Conservation (phyloP, 2,329 filamentous ascomycete genomes). For the Xylaria sp. region DNA sequence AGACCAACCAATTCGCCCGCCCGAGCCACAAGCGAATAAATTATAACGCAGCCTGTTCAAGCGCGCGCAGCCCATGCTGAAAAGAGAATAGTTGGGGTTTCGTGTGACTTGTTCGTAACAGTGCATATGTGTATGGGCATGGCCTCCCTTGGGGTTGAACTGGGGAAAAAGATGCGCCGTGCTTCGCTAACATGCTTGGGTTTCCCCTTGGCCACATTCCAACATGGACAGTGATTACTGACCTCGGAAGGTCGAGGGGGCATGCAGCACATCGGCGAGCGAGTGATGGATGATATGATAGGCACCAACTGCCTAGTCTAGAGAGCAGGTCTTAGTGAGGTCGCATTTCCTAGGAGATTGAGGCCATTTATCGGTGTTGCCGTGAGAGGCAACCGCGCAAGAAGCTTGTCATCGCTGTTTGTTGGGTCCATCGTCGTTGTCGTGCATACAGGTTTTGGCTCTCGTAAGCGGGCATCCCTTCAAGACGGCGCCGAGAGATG, state of each 20-base stretch:
- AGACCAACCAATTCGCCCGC: constrained; percentile 25
- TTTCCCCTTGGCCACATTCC: constrained; percentile 18
- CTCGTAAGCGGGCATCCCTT: constrained; percentile 4
- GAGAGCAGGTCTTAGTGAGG: constrained; percentile 15
- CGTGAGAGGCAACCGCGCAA: constrained; percentile 11
- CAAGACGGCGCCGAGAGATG: neutral
- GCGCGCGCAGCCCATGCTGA: constrained; percentile 24
- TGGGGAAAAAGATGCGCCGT: constrained; percentile 25
- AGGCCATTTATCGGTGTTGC: constrained; percentile 12
- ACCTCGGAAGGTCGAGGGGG: constrained; percentile 24
- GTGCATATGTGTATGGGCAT: constrained; percentile 24
- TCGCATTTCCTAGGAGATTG: constrained; percentile 15
- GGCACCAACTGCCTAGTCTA: constrained; percentile 6
- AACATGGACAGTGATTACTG: constrained; percentile 21
- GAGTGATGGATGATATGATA: constrained; percentile 32
- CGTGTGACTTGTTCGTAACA: constrained; percentile 33
- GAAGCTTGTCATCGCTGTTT: constrained; percentile 3
- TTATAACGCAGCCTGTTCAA: constrained; percentile 19
- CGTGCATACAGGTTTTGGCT: constrained; percentile 12
- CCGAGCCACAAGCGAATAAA: constrained; percentile 22
- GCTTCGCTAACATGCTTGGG: constrained; percentile 24
- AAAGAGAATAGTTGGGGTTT: constrained; percentile 28
- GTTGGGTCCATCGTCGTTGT: neutral
- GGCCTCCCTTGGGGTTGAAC: constrained; percentile 15
- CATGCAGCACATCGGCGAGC: constrained; percentile 35